Base-by-base conservation (phyloP, 768 basidiomycete genomes). In the Cantharellus anzutake region DNA sequence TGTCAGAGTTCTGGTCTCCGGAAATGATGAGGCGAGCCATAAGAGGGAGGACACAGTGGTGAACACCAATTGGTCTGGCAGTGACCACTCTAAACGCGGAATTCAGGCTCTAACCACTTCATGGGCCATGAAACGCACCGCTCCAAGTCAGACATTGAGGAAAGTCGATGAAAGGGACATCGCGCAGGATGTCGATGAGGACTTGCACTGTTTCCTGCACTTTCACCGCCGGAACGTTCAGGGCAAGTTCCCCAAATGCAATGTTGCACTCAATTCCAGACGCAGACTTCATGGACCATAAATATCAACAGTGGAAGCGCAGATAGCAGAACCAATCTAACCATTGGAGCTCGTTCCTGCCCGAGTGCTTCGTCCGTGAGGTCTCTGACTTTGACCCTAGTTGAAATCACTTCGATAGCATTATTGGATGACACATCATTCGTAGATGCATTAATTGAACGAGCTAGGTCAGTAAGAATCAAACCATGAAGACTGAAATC, bases 31-130 rank as follows among this genome's bases (percentile, higher is more conserved):
- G 29, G 84, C 80, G 29, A 89, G 72, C 57, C 79, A 75, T 51
- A 93, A 73, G 4, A 90, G 72, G 5, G 88, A 84, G 3, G 83
- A 84, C 34, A 88, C 77, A 2, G 82, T 87, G 1, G 84, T 81
- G 66, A 76, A 86, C 1, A 86, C 82, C 44, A 93, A 77, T 66
- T 90, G 85, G 69, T 93, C 86, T 42, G 90, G 83, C 40, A 88
- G 74, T 2, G 88, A 78, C 88, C 88, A 91, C 64, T 87, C 89
- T 91, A 61, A 2, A 37, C 41, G 51, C 57, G 40, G 29, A n/a
- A 40, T 40, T 44, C 42, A n/a, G 41, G 16, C 16, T 16, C 39
- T 40, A 41, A 39, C 35, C 56, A 42, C 41, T 57, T 41, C 14
- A 14, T 5, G 14, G 3, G 3, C 51, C 35, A n/a, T 4, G 3